Conservation (phyloP, 495 filamentous ascomycete species). For the Neurospora sp. region DNA sequence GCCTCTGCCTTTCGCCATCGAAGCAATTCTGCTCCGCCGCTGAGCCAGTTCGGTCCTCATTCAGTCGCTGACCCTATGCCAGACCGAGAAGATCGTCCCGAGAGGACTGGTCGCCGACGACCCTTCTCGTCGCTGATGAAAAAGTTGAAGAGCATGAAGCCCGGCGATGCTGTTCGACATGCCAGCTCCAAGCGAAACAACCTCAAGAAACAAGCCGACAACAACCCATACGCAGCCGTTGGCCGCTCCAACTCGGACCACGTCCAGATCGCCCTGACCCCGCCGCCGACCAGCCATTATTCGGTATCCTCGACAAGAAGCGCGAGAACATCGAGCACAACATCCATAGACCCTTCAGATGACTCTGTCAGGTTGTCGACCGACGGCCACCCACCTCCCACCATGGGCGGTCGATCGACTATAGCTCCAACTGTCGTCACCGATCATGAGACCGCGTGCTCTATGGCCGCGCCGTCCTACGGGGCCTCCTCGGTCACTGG, state of each 20-base stretch:
- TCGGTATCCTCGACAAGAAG: conserved; percentile 46
- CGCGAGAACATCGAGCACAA: conserved; percentile 22
- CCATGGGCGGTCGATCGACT: conserved; percentile 53
- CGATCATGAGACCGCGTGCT: conserved; percentile 63
- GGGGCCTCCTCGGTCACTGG: conserved; percentile 47
- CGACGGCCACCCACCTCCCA: conserved; percentile 48
- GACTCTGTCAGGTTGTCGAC: conserved; percentile 46
- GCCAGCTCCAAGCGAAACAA: conserved; percentile 20
- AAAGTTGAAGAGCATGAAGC: conserved; percentile 79
- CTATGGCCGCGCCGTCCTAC: conserved; percentile 69
- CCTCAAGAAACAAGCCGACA: conserved; percentile 51
- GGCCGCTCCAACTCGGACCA: conserved; percentile 16
- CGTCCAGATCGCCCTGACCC: conserved; percentile 13
- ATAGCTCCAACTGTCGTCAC: conserved; percentile 72
- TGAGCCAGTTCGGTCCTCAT: conserved; percentile 6
- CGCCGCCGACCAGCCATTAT: conserved; percentile 42
- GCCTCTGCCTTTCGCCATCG: conserved; percentile 9
- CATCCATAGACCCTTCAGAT: conserved; percentile 30
- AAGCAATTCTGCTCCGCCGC: conserved; percentile 8
- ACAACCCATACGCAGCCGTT: conserved; percentile 78
- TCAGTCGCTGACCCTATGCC: conserved; percentile 15
- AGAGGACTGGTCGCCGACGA: conserved; percentile 47
- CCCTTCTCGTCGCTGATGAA: conserved; percentile 94
- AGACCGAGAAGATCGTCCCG: conserved; percentile 33
- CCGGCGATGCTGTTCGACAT: conserved; percentile 27